Conservation (phyloP, 2,329 filamentous ascomycete genomes). For the Neofusicoccum cordaticola region DNA sequence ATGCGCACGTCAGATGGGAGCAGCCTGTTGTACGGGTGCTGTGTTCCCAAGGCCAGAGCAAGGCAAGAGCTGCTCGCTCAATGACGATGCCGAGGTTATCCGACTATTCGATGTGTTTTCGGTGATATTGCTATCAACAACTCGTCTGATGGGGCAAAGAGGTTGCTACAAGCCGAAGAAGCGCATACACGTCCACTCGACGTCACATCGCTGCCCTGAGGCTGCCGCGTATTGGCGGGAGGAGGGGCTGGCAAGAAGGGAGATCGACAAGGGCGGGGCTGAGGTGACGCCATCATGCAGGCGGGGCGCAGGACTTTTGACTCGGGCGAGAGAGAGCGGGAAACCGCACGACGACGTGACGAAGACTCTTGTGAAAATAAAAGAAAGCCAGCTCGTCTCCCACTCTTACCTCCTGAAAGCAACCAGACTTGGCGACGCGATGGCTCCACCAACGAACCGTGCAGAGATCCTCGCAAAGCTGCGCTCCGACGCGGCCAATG, state of each 20-base stretch:
- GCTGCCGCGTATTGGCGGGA: neutral
- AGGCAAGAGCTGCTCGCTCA: too few relatives aligned
- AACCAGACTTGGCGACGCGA: slow-evolving; percentile 26
- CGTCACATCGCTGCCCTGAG: neutral
- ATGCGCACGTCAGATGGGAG: too few relatives aligned
- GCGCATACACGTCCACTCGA: neutral
- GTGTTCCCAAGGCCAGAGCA: too few relatives aligned
- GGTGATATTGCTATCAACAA: neutral
- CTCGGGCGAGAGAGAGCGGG: neutral
- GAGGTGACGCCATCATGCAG: slow-evolving; percentile 12
- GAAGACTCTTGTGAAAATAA: neutral
- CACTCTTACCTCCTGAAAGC: slow-evolving; percentile 5
- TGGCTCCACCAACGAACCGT: slow-evolving; percentile 58
- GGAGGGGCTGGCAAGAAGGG: neutral
- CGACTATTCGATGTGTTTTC: too few relatives aligned
- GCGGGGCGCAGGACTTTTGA: neutral
- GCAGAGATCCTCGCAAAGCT: slow-evolving; percentile 56
- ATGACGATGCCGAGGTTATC: too few relatives aligned
- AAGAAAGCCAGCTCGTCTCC: neutral
- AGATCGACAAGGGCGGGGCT: slow-evolving; percentile 13
- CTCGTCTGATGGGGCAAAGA: neutral
- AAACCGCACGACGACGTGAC: neutral
- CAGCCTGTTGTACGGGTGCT: too few relatives aligned
- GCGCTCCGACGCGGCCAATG: slow-evolving; percentile 52
- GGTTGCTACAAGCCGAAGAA: neutral